A percentile compares a stretch with the other conserved stretches of the same genome.
Evolutionary conservation across 2,329 filamentous ascomycete genomes (phyloP).

Genomic region (Sporothrix dimorphospora): DNA sequence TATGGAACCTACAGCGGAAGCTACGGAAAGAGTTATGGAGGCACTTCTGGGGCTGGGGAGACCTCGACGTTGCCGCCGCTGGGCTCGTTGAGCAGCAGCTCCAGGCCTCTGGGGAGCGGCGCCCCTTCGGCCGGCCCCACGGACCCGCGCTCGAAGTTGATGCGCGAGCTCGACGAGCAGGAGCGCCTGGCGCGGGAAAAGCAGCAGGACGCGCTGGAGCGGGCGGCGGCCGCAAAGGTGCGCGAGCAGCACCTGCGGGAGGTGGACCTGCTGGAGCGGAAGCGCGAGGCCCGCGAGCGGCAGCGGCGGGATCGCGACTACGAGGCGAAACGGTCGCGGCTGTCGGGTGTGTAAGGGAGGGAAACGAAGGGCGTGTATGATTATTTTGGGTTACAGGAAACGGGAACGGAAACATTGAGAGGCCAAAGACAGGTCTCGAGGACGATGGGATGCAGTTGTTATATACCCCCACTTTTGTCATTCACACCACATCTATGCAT

Average conservation of each 20-base stretch:
- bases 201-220: constrained; percentile 23
- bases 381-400: background rate
- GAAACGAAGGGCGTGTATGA: background rate
- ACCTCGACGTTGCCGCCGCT: background rate
- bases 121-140: background rate
- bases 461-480: constrained; percentile 10
- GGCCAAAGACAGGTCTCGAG: background rate
- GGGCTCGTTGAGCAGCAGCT: background rate
- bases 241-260: constrained; percentile 27
- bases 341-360: background rate
- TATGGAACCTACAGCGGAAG: background rate
- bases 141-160: background rate
- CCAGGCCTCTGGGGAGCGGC: background rate
- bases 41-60: background rate
- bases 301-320: constrained; percentile 1
- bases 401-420: background rate
- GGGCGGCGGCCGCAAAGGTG: constrained; percentile 20
- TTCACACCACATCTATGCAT: background rate
- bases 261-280: constrained; percentile 16
- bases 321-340: background rate
- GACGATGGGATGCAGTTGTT: background rate
- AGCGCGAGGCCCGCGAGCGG: constrained; percentile 14
- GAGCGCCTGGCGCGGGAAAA: constrained; percentile 26
- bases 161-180: constrained; percentile 27
- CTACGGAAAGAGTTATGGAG: background rate